phyloP scores from a whole-genome alignment of 495 filamentous ascomycete genomes.

The Aspergillus bridgeri region DNA sequence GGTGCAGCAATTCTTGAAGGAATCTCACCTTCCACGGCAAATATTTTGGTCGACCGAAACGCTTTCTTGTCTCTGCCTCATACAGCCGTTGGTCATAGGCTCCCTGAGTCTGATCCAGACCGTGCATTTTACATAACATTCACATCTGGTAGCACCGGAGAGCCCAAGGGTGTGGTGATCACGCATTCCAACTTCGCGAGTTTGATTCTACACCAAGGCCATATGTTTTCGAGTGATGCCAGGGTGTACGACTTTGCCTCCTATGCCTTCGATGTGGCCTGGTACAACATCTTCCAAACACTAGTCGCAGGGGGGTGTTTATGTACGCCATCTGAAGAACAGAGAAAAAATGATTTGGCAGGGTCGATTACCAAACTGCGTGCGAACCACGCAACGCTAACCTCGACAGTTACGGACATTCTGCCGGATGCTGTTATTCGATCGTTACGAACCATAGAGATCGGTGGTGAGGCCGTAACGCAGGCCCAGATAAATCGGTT shows the following conservation, averaged over 20 bases:
- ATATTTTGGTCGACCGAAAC: too few species aligned
- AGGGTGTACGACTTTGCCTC: constrained; percentile 55
- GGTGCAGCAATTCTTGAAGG: too few species aligned
- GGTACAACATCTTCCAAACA: constrained; percentile 55
- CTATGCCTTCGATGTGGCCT: constrained; percentile 56
- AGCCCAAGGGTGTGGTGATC: constrained; percentile 41
- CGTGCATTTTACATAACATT: constrained; percentile 32
- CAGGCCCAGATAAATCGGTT: constrained; percentile 2
- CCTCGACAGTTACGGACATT: constrained; percentile 20
- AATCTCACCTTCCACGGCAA: too few species aligned
- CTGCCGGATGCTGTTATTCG: constrained; percentile 25
- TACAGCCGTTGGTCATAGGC: too few species aligned
- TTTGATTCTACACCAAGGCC: background rate
- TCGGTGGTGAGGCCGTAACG: constrained; percentile 40
- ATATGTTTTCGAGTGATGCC: constrained; percentile 10
- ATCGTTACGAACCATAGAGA: constrained; percentile 26
- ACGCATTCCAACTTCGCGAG: constrained; percentile 15
- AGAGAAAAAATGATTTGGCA: constrained; percentile 25
- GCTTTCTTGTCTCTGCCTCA: too few species aligned
- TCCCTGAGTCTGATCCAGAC: too few species aligned
- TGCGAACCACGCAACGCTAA: constrained; percentile 23
- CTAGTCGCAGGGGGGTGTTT: constrained; percentile 52
- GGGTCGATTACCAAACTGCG: constrained; percentile 23
- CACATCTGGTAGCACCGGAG: constrained; percentile 39
- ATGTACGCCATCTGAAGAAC: constrained; percentile 50